phyloP scores from a whole-genome alignment of 495 filamentous ascomycete genomes.

The Trypethelium eluteriae region DNA sequence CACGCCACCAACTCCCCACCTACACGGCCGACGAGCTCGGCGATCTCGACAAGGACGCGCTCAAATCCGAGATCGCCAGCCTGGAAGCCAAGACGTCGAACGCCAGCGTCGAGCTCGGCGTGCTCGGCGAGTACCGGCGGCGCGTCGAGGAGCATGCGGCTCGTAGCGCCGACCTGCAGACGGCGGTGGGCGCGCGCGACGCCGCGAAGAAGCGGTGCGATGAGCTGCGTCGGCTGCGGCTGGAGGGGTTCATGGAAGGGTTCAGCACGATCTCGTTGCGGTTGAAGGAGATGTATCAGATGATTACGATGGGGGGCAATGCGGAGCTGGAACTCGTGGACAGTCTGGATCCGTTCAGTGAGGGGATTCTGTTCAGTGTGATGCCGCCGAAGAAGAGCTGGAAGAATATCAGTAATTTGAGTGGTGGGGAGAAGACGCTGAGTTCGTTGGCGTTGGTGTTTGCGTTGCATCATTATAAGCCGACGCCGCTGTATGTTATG shows the following conservation, averaged over 20 bases:
- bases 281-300: conserved; percentile 99
- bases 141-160: conserved; percentile 78
- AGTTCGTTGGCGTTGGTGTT: conserved; percentile 92
- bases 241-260: conserved; percentile 98
- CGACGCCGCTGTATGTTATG: conserved; percentile 97
- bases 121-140: conserved; percentile 87
- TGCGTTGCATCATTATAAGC: conserved; percentile 95
- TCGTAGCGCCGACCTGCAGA: conserved; percentile 69
- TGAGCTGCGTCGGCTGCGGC: conserved; percentile 75
- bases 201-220: conserved; percentile 82
- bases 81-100: conserved; percentile 92
- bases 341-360: conserved; percentile 88
- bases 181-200: conserved; percentile 69
- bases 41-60: conserved; percentile 81
- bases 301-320: conserved; percentile 99
- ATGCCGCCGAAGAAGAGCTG: conserved; percentile 99
- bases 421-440: conserved; percentile 93
- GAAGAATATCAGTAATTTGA: conserved; percentile 97
- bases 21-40: conserved; percentile 85
- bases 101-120: conserved; percentile 77
- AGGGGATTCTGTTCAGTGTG: conserved; percentile 92
- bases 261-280: conserved; percentile 91
- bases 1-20: conserved; percentile 54
- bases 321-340: conserved; percentile 96
- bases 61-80: conserved; percentile 80